phyloP scores from a whole-genome alignment of 116 monocot species.

The Papilionanthe hybrid region DNA sequence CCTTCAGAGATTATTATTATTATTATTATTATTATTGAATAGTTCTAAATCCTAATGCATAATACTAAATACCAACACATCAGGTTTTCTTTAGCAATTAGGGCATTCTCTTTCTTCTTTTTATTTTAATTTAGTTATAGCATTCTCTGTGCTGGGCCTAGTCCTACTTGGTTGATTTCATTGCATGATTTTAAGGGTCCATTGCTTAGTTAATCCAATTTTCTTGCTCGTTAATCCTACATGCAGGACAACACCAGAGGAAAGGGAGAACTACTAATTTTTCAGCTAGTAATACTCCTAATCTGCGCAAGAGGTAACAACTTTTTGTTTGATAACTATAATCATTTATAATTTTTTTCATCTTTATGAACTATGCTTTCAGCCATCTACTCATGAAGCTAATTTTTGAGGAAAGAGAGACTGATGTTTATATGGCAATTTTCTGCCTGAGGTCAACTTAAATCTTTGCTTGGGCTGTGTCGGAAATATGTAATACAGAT shows the following conservation, averaged over 20 bases:
- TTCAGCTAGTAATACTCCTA: conserved; percentile 4
- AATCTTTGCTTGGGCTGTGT: background rate
- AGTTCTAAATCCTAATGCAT: too few species aligned
- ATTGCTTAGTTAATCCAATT: background rate
- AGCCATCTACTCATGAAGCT: background rate
- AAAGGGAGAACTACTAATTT: conserved; percentile 20
- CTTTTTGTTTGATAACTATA: background rate
- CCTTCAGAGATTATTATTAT: too few species aligned
- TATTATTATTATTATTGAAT: too few species aligned
- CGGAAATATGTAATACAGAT: background rate
- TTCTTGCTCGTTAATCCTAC: background rate
- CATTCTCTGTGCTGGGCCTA: background rate
- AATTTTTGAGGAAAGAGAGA: too few species aligned
- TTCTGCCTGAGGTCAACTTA: background rate
- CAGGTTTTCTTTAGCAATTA: background rate
- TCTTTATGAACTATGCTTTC: background rate
- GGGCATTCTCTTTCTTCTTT: background rate
- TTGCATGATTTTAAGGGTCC: background rate
- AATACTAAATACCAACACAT: too few species aligned
- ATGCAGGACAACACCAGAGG: conserved; percentile 29
- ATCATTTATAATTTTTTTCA: background rate
- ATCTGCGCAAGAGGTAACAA: conserved; percentile 24
- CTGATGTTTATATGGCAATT: background rate
- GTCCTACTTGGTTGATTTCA: too few species aligned
- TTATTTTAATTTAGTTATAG: background rate